Evolutionary conservation across 2,329 filamentous ascomycete genomes (phyloP), one percentile per base, ranked within the genome.

Genomic region (Chrysosporium keratinophilum): DNA sequence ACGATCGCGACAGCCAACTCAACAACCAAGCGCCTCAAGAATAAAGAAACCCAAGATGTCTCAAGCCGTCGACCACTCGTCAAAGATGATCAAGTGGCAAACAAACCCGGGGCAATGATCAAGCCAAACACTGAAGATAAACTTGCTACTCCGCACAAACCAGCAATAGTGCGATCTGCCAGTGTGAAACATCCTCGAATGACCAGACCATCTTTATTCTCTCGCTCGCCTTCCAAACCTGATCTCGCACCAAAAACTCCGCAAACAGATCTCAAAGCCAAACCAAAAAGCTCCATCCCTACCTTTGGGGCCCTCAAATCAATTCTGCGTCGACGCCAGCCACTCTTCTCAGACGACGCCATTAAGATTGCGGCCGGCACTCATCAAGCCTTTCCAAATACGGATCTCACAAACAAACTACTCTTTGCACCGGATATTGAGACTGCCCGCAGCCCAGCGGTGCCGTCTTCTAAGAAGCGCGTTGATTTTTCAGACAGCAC

Each of bases 401-500:
- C 41, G 10, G 49, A 56, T 42, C 47, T 56, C 44, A 44, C 40
- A 43, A 56, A 50, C 17, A 64, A 61, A 40, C 42, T 52, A 14
- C 58, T 68, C 11, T 63, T 62, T 17, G 61, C 63, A 23, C 50
- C 55, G 10, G 61, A 63, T 33, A 63, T 61, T 2, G 23, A 28
- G 3, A 57, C 61, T 20, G 65, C 65, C 17, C 56, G 62, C 4
- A 62, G 76, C 15, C 75, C 78, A 5, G 82, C 81, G 4, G 88
- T 85, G 1, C 85, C 85, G 6, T 82, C 83, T 33, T 78, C 82
- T 20, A 86, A 82, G 67, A 95, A 94, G 72, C 84, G 80, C 54
- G 87, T 95, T 35, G 83, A 86, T 49, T 95, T 95, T 63, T 88
- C 85, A 0, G 84, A 83, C 0, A 82, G 81, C 57, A 83, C 83